Conservation (phyloP, 768 basidiomycete genomes). For the Podaxis carcinomalis region DNA sequence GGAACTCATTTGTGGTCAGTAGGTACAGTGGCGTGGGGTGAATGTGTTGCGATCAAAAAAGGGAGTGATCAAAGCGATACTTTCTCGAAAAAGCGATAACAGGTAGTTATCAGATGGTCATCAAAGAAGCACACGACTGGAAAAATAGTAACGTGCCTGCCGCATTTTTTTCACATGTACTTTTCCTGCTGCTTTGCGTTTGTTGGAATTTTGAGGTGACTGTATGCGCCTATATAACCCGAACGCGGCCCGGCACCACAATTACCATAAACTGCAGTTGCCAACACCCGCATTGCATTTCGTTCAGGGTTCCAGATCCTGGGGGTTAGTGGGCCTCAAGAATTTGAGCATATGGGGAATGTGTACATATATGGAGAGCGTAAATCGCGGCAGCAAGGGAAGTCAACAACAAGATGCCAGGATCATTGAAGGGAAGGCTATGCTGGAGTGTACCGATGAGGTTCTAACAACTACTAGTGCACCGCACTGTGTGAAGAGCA, state of each 20-base stretch:
- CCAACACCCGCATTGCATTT: background rate
- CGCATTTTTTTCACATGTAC: background rate
- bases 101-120: background rate
- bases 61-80: background rate
- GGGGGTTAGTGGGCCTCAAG: no score
- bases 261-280: background rate
- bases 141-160: background rate
- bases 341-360: no score
- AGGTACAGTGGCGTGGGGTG: background rate
- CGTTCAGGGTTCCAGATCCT: background rate
- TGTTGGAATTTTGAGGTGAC: background rate
- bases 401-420: background rate
- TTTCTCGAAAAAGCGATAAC: background rate
- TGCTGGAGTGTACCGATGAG: background rate
- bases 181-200: background rate
- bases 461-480: no score
- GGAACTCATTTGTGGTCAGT: background rate
- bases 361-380: no score
- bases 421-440: background rate
- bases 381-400: no score
- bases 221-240: background rate
- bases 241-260: background rate
- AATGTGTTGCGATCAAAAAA: background rate
- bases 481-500: background rate
- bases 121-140: background rate